These are phyloP conservation scores for Colletotrichum sp. DNA, from an alignment of 2,329 filamentous ascomycete species.

Conservation along the genomic window DNA sequence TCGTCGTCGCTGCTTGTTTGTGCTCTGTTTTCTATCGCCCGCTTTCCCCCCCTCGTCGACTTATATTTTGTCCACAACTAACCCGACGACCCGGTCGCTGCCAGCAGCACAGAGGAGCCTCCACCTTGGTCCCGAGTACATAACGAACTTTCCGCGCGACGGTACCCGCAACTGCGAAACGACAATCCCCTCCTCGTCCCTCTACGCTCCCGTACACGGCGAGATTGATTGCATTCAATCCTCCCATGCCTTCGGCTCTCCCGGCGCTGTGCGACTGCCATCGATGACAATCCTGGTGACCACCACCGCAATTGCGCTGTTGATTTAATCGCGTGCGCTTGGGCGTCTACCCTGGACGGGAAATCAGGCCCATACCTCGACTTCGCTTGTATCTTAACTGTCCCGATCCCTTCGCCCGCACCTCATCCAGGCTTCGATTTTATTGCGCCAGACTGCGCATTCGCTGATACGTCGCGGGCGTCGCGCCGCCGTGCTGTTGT, in stretches of 20 bases:
- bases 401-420: neutral
- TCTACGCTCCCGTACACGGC: neutral
- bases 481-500: neutral
- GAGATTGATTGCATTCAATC: neutral
- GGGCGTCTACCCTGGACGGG: constrained; percentile 2
- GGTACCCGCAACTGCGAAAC: constrained; percentile 22
- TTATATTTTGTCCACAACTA: neutral
- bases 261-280: neutral
- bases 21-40: constrained; percentile 5
- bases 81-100: constrained; percentile 11
- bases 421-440: neutral
- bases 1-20: constrained; percentile 2
- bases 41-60: neutral
- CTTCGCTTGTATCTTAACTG: neutral
- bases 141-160: constrained; percentile 19
- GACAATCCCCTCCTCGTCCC: constrained; percentile 1
- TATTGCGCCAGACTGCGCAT: neutral
- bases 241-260: neutral
- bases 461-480: neutral
- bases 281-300: constrained; percentile 8
- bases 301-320: neutral
- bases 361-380: neutral
- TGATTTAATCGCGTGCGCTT: constrained; percentile 2
- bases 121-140: constrained; percentile 18
- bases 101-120: constrained; percentile 16